These are phyloP conservation scores for Mycena chlorophos DNA, from an alignment of 768 basidiomycete species.

Conservation along the genomic window DNA sequence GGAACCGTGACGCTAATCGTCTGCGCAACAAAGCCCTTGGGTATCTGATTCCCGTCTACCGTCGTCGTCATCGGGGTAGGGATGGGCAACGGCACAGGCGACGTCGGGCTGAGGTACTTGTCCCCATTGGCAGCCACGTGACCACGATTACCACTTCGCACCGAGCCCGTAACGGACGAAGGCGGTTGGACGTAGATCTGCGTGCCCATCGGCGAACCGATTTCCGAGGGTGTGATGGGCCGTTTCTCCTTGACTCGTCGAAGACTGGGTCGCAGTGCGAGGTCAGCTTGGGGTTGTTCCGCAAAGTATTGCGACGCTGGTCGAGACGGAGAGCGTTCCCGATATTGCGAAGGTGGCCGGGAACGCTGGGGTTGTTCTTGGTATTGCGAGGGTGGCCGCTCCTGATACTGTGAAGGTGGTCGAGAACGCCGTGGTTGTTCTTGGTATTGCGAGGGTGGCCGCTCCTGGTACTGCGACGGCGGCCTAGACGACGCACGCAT, in stretches of 20 bases:
- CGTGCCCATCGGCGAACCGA: constrained; percentile 11
- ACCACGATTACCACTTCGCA: no score
- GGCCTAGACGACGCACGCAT: no score
- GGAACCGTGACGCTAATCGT: constrained; percentile 14
- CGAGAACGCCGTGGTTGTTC: no score
- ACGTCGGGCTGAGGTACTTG: constrained; percentile 16
- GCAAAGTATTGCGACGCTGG: constrained; percentile 6
- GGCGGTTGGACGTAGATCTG: background rate
- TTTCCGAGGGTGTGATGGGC: constrained; percentile 17
- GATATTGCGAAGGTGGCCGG: no score
- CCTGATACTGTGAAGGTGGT: no score
- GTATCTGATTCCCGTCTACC: background rate
- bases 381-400: no score
- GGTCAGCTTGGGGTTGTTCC: constrained; percentile 5
- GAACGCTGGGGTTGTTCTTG: no score
- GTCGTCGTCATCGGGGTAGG: background rate
- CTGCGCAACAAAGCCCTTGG: constrained; percentile 16
- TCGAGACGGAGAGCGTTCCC: no score
- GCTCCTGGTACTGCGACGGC: no score
- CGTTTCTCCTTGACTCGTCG: constrained; percentile 13
- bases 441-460: no score
- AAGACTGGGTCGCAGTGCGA: constrained; percentile 10
- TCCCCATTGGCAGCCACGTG: constrained; percentile 1
- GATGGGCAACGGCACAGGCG: constrained; percentile 1
- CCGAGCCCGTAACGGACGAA: no score